phyloP scores from a whole-genome alignment of 352 stramenopile genomes.

The Pythium insidiosum region DNA sequence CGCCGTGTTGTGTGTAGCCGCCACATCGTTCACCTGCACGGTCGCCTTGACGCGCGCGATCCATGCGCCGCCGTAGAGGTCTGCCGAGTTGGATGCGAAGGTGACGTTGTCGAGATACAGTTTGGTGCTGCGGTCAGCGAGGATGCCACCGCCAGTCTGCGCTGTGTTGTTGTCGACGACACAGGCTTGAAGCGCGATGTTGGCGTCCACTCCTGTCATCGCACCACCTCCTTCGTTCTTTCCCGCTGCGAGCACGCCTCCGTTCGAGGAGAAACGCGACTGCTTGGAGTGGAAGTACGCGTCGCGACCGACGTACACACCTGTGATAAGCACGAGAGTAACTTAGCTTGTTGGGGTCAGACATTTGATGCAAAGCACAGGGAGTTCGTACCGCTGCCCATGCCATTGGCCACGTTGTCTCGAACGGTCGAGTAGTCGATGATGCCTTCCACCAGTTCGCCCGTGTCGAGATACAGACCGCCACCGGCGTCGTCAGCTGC shows the following conservation, averaged over 20 bases:
- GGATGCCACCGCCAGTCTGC: slow-evolving; percentile 29
- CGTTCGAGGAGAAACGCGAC: slow-evolving; percentile 27
- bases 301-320: slow-evolving; percentile 43
- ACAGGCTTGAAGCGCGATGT: slow-evolving; percentile 21
- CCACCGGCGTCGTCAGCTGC: slow-evolving; percentile 49
- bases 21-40: not conserved
- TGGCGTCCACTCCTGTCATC: slow-evolving; percentile 31
- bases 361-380: too few relatives aligned
- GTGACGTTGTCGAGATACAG: slow-evolving; percentile 14
- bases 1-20: not conserved
- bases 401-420: slow-evolving; percentile 30
- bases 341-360: too few relatives aligned
- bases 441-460: slow-evolving; percentile 24
- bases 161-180: slow-evolving; percentile 42
- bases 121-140: slow-evolving; percentile 24
- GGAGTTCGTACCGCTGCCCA: slow-evolving; percentile 43
- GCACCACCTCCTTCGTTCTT: slow-evolving; percentile 52
- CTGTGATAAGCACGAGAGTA: too few relatives aligned
- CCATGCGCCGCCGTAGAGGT: not conserved
- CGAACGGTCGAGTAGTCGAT: slow-evolving; percentile 20
- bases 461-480: slow-evolving; percentile 45
- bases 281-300: slow-evolving; percentile 16
- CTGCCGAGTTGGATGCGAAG: not conserved
- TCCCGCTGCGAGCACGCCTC: slow-evolving; percentile 28
- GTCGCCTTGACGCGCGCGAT: not conserved